Evolutionary conservation across 1,284 basidiomycete genomes (phyloP).

Genomic region (Ganoderma lucidum): DNA sequence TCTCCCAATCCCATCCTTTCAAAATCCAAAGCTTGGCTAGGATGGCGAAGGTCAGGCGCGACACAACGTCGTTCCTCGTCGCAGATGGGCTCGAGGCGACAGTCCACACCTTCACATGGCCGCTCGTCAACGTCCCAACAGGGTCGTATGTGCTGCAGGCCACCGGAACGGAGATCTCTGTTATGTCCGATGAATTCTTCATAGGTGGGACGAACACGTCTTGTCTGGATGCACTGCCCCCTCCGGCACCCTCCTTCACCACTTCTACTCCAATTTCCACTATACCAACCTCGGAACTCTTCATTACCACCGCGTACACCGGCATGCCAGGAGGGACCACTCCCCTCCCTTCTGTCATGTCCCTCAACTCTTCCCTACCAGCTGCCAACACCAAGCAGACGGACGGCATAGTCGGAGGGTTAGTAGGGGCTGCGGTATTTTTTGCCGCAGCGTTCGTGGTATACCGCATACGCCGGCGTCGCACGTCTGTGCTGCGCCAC

Average conservation of each 20-base stretch:
- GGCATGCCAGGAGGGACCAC: not conserved
- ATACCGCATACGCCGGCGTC: not conserved
- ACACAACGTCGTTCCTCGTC: conserved; percentile 13
- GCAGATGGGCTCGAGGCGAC: conserved; percentile 25
- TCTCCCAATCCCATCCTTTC: not conserved
- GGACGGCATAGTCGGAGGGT: not conserved
- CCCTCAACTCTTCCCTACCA: not conserved
- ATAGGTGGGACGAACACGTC: conserved; percentile 30
- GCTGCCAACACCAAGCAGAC: not conserved
- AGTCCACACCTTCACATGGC: conserved; percentile 31
- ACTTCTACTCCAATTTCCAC: not conserved
- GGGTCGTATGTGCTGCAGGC: conserved; percentile 38
- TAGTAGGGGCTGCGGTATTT: not conserved
- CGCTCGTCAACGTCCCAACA: conserved; percentile 35
- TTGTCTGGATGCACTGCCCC: conserved; percentile 26
- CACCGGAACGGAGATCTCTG: not conserved
- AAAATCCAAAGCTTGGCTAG: not conserved
- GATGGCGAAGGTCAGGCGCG: not conserved
- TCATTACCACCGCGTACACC: not conserved
- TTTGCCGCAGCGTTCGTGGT: not conserved
- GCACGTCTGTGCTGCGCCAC: not conserved
- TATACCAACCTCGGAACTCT: not conserved
- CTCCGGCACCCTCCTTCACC: not conserved
- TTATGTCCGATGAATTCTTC: conserved; percentile 34
- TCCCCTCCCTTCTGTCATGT: not conserved